Base-by-base conservation (phyloP, 179 eudicot species). In the Beta macrorhiza region DNA sequence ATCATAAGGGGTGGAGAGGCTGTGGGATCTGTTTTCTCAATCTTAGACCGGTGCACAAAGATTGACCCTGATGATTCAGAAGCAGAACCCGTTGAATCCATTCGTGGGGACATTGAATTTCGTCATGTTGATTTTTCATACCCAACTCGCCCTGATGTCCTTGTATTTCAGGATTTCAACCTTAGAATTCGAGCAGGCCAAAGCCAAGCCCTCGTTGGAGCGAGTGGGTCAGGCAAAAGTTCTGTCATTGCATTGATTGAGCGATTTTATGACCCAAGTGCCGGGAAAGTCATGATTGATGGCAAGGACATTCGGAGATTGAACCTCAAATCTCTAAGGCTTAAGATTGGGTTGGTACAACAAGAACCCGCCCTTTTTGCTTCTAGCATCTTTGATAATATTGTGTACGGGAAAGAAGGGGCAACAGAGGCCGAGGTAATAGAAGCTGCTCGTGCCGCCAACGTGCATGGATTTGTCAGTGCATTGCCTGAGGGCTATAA, bases 341-440 rank as follows among this genome's bases (percentile, higher is more conserved):
- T 78, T 0, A 94, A 91, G 80, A 94, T 96, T 7, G 99, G 95
- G 0, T 74, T 96, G 71, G 99, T 96, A 22, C 98, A 94, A 72
- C 99, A 96, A 86, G 99, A 96, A 86, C 99, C 99, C 1, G 98
- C 97, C 1, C 86, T 96, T 1, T 96, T 96, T 47, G 98, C 99
- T 0, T 82, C 98, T 1, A 92, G 92, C 90, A 96, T 96, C 32
- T 88, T 92, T 20, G 99, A 96, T 16, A 96, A 96, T 88, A 96
- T 96, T 67, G 97, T 91, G 3, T 96, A 96, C 20, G 99, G 97
- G 5, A 94, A 93, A 87, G 99, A 94, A n/a, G 97, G 92, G 2
- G 97, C 97, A 4, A 94, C 99, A 0, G 99, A 94, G 85, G 93
- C 98, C 4, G 99, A 94, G 67, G 97, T 96, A 1, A 83, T 91